A percentile compares a stretch with the other conserved stretches of the same genome.
These are phyloP conservation scores for Tetramitus jugosus DNA, from an alignment of 208 protist species.

Conservation along the genomic window DNA sequence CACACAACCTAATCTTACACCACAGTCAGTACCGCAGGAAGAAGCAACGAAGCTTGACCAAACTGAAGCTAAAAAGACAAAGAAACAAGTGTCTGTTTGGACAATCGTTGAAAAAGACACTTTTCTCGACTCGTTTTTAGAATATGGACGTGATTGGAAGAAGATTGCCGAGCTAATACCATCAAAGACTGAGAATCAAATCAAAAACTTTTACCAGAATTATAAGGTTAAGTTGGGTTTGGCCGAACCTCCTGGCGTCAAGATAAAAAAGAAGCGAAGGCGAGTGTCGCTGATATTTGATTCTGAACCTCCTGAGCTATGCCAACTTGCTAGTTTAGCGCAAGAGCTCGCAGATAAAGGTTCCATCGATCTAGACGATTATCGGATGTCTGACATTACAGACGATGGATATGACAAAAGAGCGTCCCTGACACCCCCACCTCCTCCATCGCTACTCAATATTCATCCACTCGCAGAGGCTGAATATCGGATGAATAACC, in stretches of 20 bases:
- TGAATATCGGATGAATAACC: no score
- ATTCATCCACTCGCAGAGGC: no score
- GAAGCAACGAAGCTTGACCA: not conserved
- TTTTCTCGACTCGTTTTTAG: conserved; percentile 29
- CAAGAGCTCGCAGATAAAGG: not conserved
- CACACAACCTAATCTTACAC: not conserved
- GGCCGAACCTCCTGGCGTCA: not conserved
- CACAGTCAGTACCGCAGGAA: not conserved
- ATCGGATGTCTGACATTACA: no score
- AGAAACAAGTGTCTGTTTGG: conserved; percentile 27
- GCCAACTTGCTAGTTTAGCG: not conserved
- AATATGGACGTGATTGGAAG: conserved; percentile 30
- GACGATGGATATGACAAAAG: no score
- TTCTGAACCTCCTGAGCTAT: no score
- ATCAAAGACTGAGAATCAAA: conserved; percentile 34
- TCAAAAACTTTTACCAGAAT: conserved; percentile 39
- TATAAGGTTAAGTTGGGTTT: conserved; percentile 33
- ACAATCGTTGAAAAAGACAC: conserved; percentile 28
- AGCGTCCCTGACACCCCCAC: no score
- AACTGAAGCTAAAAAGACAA: conserved; percentile 7
- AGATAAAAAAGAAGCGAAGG: not conserved
- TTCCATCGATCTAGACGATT: not conserved
- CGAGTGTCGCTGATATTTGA: no score
- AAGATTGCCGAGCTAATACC: conserved; percentile 30
- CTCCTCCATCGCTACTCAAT: no score